phyloP scores from a whole-genome alignment of 805 yeast genomes.

The Tetrapisispora nanseiensis region DNA sequence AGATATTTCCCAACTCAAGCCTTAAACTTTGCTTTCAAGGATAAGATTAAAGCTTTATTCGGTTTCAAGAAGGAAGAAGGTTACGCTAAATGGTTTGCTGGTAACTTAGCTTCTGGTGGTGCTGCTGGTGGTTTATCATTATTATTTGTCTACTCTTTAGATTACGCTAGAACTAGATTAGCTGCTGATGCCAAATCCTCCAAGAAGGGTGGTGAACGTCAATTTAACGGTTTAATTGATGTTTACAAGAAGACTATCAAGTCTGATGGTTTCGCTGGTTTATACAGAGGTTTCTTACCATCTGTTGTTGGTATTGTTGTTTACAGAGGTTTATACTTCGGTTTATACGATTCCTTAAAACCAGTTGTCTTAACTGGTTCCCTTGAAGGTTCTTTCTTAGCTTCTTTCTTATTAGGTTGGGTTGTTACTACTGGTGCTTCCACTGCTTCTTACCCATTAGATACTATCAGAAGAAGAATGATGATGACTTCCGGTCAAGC shows the following conservation, averaged over 20 bases:
- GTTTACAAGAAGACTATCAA: slow-evolving; percentile 94
- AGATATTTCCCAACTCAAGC: slow-evolving; percentile 99
- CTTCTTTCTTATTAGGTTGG: slow-evolving; percentile 96
- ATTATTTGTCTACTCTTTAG: slow-evolving; percentile 53
- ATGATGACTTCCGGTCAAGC: slow-evolving; percentile 99
- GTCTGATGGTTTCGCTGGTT: slow-evolving; percentile 95
- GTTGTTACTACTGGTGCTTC: slow-evolving; percentile 97
- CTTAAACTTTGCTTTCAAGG: slow-evolving; percentile 96
- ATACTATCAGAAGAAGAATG: slow-evolving; percentile 99
- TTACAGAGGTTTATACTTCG: slow-evolving; percentile 98
- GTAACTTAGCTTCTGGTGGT: slow-evolving; percentile 99
- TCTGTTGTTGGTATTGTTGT: slow-evolving; percentile 95
- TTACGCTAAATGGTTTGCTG: slow-evolving; percentile 90
- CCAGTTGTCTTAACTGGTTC: slow-evolving; percentile 92
- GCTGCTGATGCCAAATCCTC: slow-evolving; percentile 95
- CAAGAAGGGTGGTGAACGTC: slow-evolving; percentile 81
- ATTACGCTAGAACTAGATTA: slow-evolving; percentile 97
- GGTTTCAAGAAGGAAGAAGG: slow-evolving; percentile 95
- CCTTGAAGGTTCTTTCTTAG: slow-evolving; percentile 87
- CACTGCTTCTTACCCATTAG: slow-evolving; percentile 97
- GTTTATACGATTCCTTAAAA: slow-evolving; percentile 93
- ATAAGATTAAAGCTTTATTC: slow-evolving; percentile 88
- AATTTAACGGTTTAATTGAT: slow-evolving; percentile 94
- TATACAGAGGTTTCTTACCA: slow-evolving; percentile 98
- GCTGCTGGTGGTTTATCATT: slow-evolving; percentile 69